phyloP scores from a whole-genome alignment of 345 rosid genomes.

The Eucalyptus pauciflora region DNA sequence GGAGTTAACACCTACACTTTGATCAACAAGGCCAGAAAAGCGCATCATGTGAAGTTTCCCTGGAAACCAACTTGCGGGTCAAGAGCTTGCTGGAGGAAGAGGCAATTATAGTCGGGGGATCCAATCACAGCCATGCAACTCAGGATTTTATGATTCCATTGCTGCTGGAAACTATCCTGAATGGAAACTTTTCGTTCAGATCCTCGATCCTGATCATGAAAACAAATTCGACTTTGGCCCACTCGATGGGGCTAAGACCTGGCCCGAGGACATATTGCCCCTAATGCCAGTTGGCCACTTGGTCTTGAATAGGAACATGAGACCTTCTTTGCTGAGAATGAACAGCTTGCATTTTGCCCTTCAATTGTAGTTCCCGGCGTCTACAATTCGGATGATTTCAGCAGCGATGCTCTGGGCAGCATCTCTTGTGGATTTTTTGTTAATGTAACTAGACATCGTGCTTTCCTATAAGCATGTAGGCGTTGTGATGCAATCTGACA shows the following conservation, averaged over 20 bases:
- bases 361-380: too few relatives aligned
- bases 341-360: too few relatives aligned
- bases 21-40: conserved; percentile 83
- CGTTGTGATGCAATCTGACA: not conserved
- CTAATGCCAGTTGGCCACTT: conserved; percentile 91
- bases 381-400: not conserved
- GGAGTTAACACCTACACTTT: conserved; percentile 82
- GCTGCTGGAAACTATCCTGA: conserved; percentile 50
- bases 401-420: not conserved
- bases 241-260: conserved; percentile 89
- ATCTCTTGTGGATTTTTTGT: not conserved
- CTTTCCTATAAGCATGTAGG: not conserved
- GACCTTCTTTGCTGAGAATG: conserved; percentile 34
- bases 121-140: conserved; percentile 96
- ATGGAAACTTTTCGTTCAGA: conserved; percentile 80
- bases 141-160: conserved; percentile 83
- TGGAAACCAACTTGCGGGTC: conserved; percentile 83
- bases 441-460: not conserved
- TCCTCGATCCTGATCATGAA: conserved; percentile 71
- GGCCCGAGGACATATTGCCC: conserved; percentile 94
- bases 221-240: conserved; percentile 79
- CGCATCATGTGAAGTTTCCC: conserved; percentile 78
- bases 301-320: conserved; percentile 92
- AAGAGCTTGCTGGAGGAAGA: conserved; percentile 70
- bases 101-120: conserved; percentile 78